phyloP scores from a whole-genome alignment of 2,329 filamentous ascomycete genomes.

The Bipolaris victoriae region DNA sequence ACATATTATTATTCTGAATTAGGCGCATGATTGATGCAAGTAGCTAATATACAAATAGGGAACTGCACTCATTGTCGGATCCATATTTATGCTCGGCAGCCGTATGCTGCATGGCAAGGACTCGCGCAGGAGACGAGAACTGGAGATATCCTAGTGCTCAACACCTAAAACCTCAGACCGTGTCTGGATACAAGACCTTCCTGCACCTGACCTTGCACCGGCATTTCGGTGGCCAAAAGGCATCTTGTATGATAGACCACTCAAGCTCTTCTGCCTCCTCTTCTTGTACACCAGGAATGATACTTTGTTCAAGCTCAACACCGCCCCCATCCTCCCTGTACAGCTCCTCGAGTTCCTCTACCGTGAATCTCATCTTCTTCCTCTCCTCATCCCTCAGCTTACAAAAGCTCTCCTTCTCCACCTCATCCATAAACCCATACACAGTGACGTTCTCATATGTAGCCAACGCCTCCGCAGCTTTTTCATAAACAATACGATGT shows the following conservation, averaged over 20 bases:
- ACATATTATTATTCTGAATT: background rate
- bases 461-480: constrained; percentile 24
- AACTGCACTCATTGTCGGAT: constrained; percentile 21
- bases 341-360: constrained; percentile 17
- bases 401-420: constrained; percentile 21
- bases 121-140: constrained; percentile 21
- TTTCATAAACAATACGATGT: constrained; percentile 36
- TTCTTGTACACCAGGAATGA: background rate
- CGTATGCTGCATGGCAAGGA: constrained; percentile 24
- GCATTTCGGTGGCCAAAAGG: constrained; percentile 27
- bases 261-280: background rate
- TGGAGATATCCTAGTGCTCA: background rate
- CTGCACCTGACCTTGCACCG: constrained; percentile 17
- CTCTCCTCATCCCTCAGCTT: constrained; percentile 3
- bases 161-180: background rate
- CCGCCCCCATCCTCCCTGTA: constrained; percentile 29
- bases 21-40: background rate
- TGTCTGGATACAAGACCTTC: background rate
- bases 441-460: constrained; percentile 15
- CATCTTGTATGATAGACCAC: background rate
- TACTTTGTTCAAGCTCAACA: constrained; percentile 15
- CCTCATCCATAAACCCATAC: constrained; percentile 28
- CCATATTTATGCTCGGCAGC: constrained; percentile 30
- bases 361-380: constrained; percentile 13
- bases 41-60: constrained; percentile 16